Base-by-base conservation (phyloP, 257 asterid species). In the Salvia splendens region DNA sequence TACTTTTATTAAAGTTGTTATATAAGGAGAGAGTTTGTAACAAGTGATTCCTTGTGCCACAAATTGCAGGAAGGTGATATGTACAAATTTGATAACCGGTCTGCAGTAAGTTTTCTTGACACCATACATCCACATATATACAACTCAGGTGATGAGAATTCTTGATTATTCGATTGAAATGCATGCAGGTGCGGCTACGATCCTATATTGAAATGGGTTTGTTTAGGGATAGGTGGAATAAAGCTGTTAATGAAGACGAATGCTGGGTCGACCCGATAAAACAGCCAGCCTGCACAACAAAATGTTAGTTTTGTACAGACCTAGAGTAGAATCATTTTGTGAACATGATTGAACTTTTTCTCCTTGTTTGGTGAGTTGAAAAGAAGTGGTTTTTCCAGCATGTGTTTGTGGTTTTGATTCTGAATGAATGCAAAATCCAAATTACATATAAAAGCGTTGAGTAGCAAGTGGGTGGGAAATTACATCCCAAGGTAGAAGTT, bases 221-320 rank as follows among this genome's bases (percentile, higher is more conserved):
- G 2, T 93, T 90, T 69, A 73, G 63, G 76, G 75, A 63, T 1
- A 84, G 99, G 68, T 93, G 99, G 99, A 58, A 49, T 16, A 56
- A 72, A 40, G 96, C 97, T 2, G 86, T 78, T 33, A 64, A 80
- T 74, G 76, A 83, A 52, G 99, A 93, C 43, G 53, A 78, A 61
- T 93, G 97, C 65, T 93, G 97, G 97, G 68, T 69, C 30, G 89
- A 93, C 78, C 95, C 95, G 5, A 90, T 73, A 58, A 41, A 48
- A 45, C 67, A 38, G 42, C 42, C 42, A 5, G 42, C 42, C 2
- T 6, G 42, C 42, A 38, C 42, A 67, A 64, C 66, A 61, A 12
- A 11, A 54, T 5, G 16, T 5, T 54, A 11, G 40, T 16, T 8
- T 28, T 5, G 60, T 53, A 30, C 41, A 24, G 30, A 24, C 30